A percentile compares a stretch with the other conserved stretches of the same genome.
phyloP scores from a whole-genome alignment of 352 stramenopile species.

The Discostella stelligera region DNA sequence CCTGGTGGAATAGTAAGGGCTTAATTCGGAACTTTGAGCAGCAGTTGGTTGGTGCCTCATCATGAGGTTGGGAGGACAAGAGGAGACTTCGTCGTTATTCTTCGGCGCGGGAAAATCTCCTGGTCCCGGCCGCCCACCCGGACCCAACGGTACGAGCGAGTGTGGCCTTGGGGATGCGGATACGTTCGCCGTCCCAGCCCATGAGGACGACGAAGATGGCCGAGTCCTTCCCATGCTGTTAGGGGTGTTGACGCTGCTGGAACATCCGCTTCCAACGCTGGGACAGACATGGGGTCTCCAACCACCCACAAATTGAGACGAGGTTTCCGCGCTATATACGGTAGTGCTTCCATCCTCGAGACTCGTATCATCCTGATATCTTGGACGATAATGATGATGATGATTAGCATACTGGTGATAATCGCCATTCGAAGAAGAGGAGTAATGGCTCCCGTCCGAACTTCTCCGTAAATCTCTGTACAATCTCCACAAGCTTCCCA shows the following conservation, averaged over 20 bases:
- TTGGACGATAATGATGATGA: slow-evolving; percentile 8
- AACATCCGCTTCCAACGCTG: slow-evolving; percentile 8
- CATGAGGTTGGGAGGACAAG: slow-evolving; percentile 3
- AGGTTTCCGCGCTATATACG: slow-evolving; percentile 2
- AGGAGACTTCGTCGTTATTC: slow-evolving; percentile 12
- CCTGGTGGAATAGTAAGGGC: not conserved
- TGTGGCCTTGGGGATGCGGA: slow-evolving; percentile 8
- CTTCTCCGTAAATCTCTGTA: slow-evolving; percentile 21
- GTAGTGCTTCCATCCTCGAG: slow-evolving; percentile 2
- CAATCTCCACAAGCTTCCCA: slow-evolving; percentile 22
- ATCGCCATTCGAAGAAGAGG: not conserved
- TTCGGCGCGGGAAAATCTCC: not conserved
- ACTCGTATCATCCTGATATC: slow-evolving; percentile 10
- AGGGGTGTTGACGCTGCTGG: not conserved
- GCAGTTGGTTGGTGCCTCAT: not conserved
- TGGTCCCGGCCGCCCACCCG: not conserved
- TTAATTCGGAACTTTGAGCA: not conserved
- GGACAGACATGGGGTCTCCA: slow-evolving; percentile 28
- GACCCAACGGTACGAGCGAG: not conserved
- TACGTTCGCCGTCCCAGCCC: not conserved
- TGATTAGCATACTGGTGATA: not conserved
- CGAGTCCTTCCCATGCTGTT: not conserved
- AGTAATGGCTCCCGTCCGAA: not conserved
- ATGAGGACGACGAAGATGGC: not conserved
- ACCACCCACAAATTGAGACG: slow-evolving; percentile 27